phyloP scores from a whole-genome alignment of 208 protist species.

The Phytomonas sp. region DNA sequence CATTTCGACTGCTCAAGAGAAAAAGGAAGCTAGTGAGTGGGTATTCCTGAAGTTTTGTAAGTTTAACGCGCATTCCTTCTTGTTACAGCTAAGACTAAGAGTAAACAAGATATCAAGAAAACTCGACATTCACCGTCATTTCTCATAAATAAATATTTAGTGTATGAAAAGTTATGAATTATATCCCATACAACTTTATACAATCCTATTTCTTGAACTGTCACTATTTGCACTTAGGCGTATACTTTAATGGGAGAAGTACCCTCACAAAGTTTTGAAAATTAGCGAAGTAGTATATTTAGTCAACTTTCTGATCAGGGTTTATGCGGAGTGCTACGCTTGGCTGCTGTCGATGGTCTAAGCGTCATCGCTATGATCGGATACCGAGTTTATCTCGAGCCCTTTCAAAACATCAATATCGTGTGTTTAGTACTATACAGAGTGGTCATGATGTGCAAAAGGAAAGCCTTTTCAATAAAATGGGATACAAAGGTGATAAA shows the following conservation, averaged over 20 bases:
- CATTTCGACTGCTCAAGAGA: neutral
- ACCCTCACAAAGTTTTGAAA: neutral
- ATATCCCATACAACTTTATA: neutral
- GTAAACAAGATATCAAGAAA: neutral
- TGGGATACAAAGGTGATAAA: conserved; percentile 59
- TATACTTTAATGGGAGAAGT: neutral
- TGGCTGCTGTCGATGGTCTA: neutral
- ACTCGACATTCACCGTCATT: neutral
- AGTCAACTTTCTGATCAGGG: neutral
- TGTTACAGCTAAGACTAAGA: neutral
- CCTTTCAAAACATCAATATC: neutral
- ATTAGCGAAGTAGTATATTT: neutral
- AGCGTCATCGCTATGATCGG: neutral
- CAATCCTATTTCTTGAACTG: neutral
- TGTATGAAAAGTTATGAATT: neutral
- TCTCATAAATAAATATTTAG: neutral
- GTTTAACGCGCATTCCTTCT: neutral
- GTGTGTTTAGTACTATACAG: conserved; percentile 29
- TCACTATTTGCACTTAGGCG: neutral
- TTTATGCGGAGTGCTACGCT: neutral
- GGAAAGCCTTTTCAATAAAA: conserved; percentile 48
- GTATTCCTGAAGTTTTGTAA: neutral
- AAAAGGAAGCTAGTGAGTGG: neutral
- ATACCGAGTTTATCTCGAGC: neutral
- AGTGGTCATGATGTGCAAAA: conserved; percentile 55